phyloP scores from a whole-genome alignment of 192 early-diverging fungal species.

The Backusella luteola region DNA sequence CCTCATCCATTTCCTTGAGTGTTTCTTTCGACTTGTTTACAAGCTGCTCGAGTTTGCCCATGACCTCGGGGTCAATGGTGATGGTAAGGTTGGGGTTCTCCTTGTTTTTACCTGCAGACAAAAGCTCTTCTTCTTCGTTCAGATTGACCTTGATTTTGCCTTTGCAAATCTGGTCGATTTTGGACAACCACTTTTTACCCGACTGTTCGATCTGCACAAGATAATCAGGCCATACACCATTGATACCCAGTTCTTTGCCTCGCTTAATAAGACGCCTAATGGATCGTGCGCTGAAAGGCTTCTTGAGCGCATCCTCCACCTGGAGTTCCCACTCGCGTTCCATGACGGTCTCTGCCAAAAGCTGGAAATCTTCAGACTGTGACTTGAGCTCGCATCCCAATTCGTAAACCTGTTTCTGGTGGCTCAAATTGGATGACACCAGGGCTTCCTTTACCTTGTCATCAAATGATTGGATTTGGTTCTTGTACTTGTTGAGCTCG shows the following conservation, averaged over 20 bases:
- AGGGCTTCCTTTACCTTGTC: conserved; percentile 14
- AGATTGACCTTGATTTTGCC: conserved; percentile 1
- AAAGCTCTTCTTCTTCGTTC: neutral
- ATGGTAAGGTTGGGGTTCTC: neutral
- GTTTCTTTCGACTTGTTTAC: conserved; percentile 35
- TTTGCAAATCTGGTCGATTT: conserved; percentile 7
- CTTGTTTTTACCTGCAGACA: neutral
- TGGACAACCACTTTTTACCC: neutral
- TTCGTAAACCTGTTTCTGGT: neutral
- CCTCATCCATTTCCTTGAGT: neutral
- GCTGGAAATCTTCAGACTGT: neutral
- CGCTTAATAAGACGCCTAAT: neutral
- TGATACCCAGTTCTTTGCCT: neutral
- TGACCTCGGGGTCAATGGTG: conserved; percentile 11
- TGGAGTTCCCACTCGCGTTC: neutral
- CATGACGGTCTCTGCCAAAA: neutral
- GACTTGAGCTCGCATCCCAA: neutral
- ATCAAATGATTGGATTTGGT: conserved; percentile 32
- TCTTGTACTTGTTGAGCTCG: conserved; percentile 20
- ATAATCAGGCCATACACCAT: neutral
- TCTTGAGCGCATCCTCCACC: neutral
- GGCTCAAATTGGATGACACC: neutral
- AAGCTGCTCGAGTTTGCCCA: conserved; percentile 44
- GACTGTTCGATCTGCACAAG: neutral
- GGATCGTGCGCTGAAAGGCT: neutral